Base-by-base conservation (phyloP, 2,329 filamentous ascomycete genomes). In the Mycocentrospora acerina region DNA sequence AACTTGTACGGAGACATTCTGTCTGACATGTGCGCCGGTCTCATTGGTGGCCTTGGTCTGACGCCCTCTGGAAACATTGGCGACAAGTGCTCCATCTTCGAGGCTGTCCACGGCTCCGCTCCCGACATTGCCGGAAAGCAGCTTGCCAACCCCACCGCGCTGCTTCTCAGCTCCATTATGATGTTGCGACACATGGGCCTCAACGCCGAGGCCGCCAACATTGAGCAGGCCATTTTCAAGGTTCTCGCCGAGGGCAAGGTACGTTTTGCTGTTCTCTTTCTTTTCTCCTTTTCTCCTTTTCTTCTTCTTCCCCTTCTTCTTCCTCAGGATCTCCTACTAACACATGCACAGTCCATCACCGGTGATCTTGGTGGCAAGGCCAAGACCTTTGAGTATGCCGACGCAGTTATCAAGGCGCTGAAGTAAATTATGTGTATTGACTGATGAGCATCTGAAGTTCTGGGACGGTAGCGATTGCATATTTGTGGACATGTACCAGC, bases 1-100 rank as follows among this genome's bases (percentile, higher is more conserved):
- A 98, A 98, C 81, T 80, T 97, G 63, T 98, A 97, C 79, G 93
- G 93, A 73, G 93, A 97, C 76, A 98, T 98, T 80, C 82, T 98
- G 55, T 97, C 91, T 66, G 93, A 98, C 73, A 95, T 97, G 89
- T 97, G 93, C 78, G 93, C 93, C 63, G 93, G 93, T 76, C 81
- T 98, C 59, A 97, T 98, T 64, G 93, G 93, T 70, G 93, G 93
- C 73, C 86, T 98, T 52, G 93, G 93, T 70, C 83, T 98, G 35
- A 96, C 93, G 26, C 93, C 93, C 53, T 97, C 91, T 26, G 93
- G 91, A 66, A 98, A 98, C 82, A 97, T 96, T 67, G 93, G 90
- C 73, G 90, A 96, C 74, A 88, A 95, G 79, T 97, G 90, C 85
- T 95, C 89, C 70, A 96, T 97, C 78, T 98, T 98, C 78, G 93